Percentiles rank a stretch among this genome's conserved stretches.
Evolutionary conservation across 2,329 filamentous ascomycete species (phyloP).

Genomic region (Diplodia scrobiculata): DNA sequence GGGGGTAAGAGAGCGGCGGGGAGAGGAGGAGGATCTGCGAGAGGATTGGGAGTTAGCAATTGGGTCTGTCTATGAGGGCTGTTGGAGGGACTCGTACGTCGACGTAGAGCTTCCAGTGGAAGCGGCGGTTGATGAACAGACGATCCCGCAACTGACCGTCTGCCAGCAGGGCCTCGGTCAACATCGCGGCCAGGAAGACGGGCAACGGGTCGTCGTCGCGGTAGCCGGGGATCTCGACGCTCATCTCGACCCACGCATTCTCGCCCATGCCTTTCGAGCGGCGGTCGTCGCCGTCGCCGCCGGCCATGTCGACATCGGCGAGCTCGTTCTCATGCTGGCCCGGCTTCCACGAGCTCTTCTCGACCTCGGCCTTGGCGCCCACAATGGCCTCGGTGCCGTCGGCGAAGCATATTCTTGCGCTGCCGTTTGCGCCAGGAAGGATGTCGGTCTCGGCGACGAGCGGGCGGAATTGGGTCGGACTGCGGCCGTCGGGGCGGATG

Average conservation of each 20-base stretch:
- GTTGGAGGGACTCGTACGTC: constrained; percentile 66
- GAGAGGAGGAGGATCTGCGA: constrained; percentile 84
- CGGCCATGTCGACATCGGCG: constrained; percentile 49
- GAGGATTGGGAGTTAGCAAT: not conserved
- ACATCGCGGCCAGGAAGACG: constrained; percentile 83
- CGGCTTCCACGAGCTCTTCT: constrained; percentile 60
- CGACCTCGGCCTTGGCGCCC: constrained; percentile 92
- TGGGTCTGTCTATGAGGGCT: not conserved
- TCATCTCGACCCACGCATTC: constrained; percentile 82
- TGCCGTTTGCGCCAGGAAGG: constrained; percentile 85
- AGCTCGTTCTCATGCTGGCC: constrained; percentile 35
- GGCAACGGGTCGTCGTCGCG: constrained; percentile 89
- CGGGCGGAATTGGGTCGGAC: constrained; percentile 83
- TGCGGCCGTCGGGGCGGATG: constrained; percentile 84
- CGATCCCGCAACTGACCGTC: constrained; percentile 67
- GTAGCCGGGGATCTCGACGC: constrained; percentile 86
- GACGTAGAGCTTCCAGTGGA: constrained; percentile 95
- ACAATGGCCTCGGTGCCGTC: constrained; percentile 96
- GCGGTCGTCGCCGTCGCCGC: constrained; percentile 41
- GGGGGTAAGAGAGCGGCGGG: constrained; percentile 87
- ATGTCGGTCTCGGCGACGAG: constrained; percentile 88
- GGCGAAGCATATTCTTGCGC: constrained; percentile 87
- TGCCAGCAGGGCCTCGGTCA: constrained; percentile 80
- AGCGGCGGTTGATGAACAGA: constrained; percentile 83
- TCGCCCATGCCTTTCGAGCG: constrained; percentile 48